Evolutionary conservation across 2,329 filamentous ascomycete species (phyloP), one percentile per base, ranked within the genome.

Genomic region (Apiospora sp.): DNA sequence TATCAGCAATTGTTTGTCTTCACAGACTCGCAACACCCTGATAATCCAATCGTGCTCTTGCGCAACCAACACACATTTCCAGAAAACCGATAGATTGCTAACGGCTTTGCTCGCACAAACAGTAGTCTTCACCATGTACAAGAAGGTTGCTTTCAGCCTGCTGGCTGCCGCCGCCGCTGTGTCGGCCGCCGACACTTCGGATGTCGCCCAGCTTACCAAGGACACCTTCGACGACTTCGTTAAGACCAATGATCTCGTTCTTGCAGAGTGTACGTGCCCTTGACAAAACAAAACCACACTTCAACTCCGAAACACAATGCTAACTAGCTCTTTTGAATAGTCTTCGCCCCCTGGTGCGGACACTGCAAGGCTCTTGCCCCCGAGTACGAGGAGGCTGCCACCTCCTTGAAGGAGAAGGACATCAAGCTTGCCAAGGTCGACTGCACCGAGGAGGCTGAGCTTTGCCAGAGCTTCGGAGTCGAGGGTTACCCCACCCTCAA

Each of bases 401-500:
- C 93, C 43, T 88, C 91, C 44, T 88, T 97, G 76, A 96, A 95
- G 89, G 93, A 94, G 85, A 96, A 96, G 91, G 89, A 93, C 83
- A 96, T 96, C 85, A 90, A 89, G 81, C 88, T 97, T 72, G 93
- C 89, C 84, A 96, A 97, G 91, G 86, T 97, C 79, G 96, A 98
- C 88, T 98, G 96, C 90, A 98, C 96, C 81, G 95, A 93, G 83
- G 94, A 99, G 88, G 87, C 92, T 75, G 94, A 97, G 46, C 92
- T 99, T 77, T 99, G 96, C 91, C 90, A 95, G 84, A 87, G 90
- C 79, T 94, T 93, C 80, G 95, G 94, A 75, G 95, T 99, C 61
- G 95, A 98, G 88, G 96, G 96, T 77, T 99, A 99, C 89, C 96
- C 96, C 75, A 99, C 96, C 77, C 91, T 99, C 82, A 99, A 98